Percentiles rank a stretch among this genome's conserved stretches.
These are phyloP conservation scores for Macrophomina pseudophaseolina DNA, from an alignment of 2,329 filamentous ascomycete genomes.

Conservation along the genomic window DNA sequence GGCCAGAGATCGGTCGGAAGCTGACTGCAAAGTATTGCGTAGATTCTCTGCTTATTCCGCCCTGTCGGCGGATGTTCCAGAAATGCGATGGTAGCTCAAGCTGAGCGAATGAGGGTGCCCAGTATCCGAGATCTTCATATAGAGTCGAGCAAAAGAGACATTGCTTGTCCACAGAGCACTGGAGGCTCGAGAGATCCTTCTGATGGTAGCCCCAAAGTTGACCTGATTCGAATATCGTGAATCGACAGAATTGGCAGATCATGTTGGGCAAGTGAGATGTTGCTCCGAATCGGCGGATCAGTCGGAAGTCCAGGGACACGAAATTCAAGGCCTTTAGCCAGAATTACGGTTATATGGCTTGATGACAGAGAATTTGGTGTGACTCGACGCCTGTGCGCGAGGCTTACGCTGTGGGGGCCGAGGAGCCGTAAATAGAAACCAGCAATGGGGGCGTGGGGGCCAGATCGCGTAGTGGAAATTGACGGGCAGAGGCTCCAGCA, in stretches of 20 bases:
- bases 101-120: slow-evolving; percentile 27
- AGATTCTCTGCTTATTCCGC: slow-evolving; percentile 30
- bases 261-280: slow-evolving; percentile 42
- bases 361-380: too few species aligned
- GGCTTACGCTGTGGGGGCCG: too few species aligned
- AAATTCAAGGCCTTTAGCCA: too few species aligned
- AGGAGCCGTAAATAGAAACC: too few species aligned
- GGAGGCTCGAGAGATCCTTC: neutral
- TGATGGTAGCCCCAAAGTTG: slow-evolving; percentile 18
- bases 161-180: neutral
- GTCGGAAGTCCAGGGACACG: too few species aligned
- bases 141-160: slow-evolving; percentile 32
- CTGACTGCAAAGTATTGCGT: slow-evolving; percentile 31
- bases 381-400: too few species aligned
- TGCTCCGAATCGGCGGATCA: too few species aligned
- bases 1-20: slow-evolving; percentile 30
- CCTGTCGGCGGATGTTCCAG: slow-evolving; percentile 33
- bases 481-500: too few species aligned
- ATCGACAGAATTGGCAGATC: slow-evolving; percentile 15
- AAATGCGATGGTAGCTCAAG: slow-evolving; percentile 30
- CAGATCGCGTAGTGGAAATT: too few species aligned
- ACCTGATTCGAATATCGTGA: neutral
- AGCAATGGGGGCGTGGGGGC: too few species aligned
- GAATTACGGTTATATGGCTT: too few species aligned
- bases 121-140: slow-evolving; percentile 27